phyloP scores from a whole-genome alignment of 2,329 filamentous ascomycete genomes.

The Calonectria montana region DNA sequence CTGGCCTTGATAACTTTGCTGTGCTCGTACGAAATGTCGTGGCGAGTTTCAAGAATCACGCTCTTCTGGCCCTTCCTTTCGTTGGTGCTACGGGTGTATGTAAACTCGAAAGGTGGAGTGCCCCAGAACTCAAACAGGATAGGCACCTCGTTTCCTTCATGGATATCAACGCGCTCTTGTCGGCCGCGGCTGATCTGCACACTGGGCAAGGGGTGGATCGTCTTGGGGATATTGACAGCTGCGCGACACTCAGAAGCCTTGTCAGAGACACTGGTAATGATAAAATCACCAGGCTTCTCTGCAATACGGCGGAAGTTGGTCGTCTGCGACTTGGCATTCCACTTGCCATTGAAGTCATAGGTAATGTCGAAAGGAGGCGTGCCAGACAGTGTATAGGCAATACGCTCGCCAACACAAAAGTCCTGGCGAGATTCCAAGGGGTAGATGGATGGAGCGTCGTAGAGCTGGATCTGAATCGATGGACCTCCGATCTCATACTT shows the following conservation, averaged over 20 bases:
- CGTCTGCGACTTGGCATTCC: constrained; percentile 81
- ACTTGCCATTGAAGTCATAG: constrained; percentile 87
- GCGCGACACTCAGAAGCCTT: constrained; percentile 89
- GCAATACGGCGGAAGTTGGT: constrained; percentile 94
- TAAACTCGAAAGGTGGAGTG: constrained; percentile 96
- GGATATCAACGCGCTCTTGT: constrained; percentile 88
- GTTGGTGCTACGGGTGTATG: constrained; percentile 92
- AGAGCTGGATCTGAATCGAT: constrained; percentile 90
- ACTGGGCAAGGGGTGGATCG: constrained; percentile 91
- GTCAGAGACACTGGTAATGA: constrained; percentile 88
- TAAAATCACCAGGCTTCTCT: constrained; percentile 89
- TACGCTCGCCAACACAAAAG: constrained; percentile 95
- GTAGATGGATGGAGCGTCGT: constrained; percentile 91
- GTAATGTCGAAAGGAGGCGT: constrained; percentile 92
- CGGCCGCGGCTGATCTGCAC: constrained; percentile 90
- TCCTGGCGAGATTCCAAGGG: constrained; percentile 85
- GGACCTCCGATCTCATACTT: constrained; percentile 78
- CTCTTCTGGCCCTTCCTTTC: constrained; percentile 82
- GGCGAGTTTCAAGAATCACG: constrained; percentile 88
- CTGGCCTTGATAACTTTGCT: constrained; percentile 85
- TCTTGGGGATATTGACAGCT: constrained; percentile 80
- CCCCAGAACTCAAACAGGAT: constrained; percentile 96
- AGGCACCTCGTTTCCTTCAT: constrained; percentile 94
- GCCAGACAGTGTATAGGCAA: constrained; percentile 91
- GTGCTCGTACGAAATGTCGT: constrained; percentile 85